Conservation (phyloP, 257 asterid species). For the Misopates orontium region DNA sequence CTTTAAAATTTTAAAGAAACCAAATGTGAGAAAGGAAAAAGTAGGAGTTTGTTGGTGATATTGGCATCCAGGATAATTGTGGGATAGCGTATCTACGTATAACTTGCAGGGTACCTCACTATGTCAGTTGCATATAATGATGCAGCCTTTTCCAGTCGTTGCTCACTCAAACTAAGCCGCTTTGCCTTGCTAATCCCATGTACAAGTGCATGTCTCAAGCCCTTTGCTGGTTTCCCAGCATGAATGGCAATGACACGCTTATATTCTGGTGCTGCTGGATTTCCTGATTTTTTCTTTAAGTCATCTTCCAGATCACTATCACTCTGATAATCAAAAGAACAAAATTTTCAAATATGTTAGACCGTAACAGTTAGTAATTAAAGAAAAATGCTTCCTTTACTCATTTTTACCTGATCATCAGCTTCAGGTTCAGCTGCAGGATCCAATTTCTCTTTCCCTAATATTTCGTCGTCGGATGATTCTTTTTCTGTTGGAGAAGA, state of each 20-base stretch:
- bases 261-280: conserved; percentile 54
- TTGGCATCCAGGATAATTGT: too few relatives aligned
- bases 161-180: conserved; percentile 86
- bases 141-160: conserved; percentile 72
- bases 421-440: conserved; percentile 30
- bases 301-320: conserved; percentile 48
- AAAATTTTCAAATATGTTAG: conserved; percentile 7
- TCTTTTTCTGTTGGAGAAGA: conserved; percentile 47
- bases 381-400: not conserved
- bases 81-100: too few relatives aligned
- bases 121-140: conserved; percentile 47
- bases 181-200: conserved; percentile 50
- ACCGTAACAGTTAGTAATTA: not conserved
- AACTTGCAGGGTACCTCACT: conserved; percentile 51
- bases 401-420: conserved; percentile 47
- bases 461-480: conserved; percentile 52
- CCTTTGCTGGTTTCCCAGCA: conserved; percentile 87
- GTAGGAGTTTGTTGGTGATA: too few relatives aligned
- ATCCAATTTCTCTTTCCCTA: not conserved
- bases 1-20: conserved; percentile 28
- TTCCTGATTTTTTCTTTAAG: conserved; percentile 41
- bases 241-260: conserved; percentile 80
- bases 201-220: conserved; percentile 61
- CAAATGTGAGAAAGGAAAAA: too few relatives aligned
- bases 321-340: conserved; percentile 33